phyloP scores from a whole-genome alignment of 2,329 filamentous ascomycete species.

The Basipetospora chlamydospora region DNA sequence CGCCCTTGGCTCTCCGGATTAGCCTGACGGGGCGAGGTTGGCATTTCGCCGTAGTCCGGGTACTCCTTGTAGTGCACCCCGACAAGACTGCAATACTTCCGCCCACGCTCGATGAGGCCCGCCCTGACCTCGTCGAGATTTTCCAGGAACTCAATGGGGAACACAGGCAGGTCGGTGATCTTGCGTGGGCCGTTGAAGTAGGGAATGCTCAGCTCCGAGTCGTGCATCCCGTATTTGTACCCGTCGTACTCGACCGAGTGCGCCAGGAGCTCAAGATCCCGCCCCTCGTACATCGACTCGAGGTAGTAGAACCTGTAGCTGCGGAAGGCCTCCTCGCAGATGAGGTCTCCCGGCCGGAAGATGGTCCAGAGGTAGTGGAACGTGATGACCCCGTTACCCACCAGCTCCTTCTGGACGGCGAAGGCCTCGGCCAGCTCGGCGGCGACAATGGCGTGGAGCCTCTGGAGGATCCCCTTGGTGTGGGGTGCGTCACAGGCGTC shows the following conservation, averaged over 20 bases:
- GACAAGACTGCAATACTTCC: slow-evolving; percentile 27
- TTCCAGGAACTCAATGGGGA: slow-evolving; percentile 29
- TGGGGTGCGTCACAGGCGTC: slow-evolving; percentile 10
- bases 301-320: slow-evolving; percentile 23
- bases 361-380: slow-evolving; percentile 40
- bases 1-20: slow-evolving; percentile 8
- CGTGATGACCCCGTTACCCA: slow-evolving; percentile 36
- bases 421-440: slow-evolving; percentile 36
- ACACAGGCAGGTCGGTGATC: slow-evolving; percentile 27
- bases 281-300: slow-evolving; percentile 21
- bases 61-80: slow-evolving; percentile 35
- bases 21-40: too few relatives aligned
- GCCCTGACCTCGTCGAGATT: slow-evolving; percentile 19
- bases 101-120: slow-evolving; percentile 24
- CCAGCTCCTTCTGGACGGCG: slow-evolving; percentile 33
- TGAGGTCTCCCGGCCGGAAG: slow-evolving; percentile 29
- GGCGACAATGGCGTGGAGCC: slow-evolving; percentile 31
- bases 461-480: slow-evolving; percentile 29
- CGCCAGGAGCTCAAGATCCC: slow-evolving; percentile 22
- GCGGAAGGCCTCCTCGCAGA: slow-evolving; percentile 24
- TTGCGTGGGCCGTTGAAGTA: slow-evolving; percentile 28
- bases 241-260: slow-evolving; percentile 34
- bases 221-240: slow-evolving; percentile 26
- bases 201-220: slow-evolving; percentile 19
- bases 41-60: slow-evolving; percentile 22